phyloP scores from a whole-genome alignment of 495 filamentous ascomycete species.

The Bryoglossum gracile region DNA sequence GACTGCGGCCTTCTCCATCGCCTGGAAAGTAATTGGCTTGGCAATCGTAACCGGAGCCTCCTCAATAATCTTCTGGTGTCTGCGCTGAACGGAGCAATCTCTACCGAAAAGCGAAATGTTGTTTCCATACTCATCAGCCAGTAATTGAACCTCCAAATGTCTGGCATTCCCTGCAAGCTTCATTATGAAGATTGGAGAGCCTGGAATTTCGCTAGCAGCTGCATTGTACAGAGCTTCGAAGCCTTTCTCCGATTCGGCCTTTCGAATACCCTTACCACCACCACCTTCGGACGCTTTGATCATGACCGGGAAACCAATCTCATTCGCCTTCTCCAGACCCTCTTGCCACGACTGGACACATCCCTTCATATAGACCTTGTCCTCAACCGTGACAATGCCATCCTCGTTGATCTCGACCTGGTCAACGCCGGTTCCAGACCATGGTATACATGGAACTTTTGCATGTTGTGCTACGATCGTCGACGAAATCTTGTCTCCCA shows the following conservation, averaged over 20 bases:
- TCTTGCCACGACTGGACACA: conserved; percentile 85
- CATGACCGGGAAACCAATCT: conserved; percentile 99
- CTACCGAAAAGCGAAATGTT: conserved; percentile 97
- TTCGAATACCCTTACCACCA: conserved; percentile 98
- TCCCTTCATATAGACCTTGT: conserved; percentile 80
- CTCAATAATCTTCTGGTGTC: conserved; percentile 99
- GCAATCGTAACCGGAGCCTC: conserved; percentile 97
- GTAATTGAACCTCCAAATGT: conserved; percentile 94
- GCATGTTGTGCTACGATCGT: conserved; percentile 99
- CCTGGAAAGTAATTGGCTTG: conserved; percentile 76
- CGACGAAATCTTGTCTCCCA: conserved; percentile 99
- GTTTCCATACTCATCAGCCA: conserved; percentile 99
- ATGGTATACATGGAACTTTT: conserved; percentile 94
- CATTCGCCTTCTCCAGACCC: conserved; percentile 73
- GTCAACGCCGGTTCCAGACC: conserved; percentile 90
- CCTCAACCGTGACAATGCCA: conserved; percentile 86
- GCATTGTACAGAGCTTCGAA: conserved; percentile 86
- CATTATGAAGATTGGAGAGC: conserved; percentile 99
- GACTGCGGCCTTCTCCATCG: conserved; percentile 96
- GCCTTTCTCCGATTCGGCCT: conserved; percentile 78
- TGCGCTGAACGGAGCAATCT: conserved; percentile 97
- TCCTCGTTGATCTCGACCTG: conserved; percentile 68
- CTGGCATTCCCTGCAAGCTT: conserved; percentile 94
- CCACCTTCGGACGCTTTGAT: conserved; percentile 99
- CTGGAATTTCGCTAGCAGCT: conserved; percentile 95